Conservation (phyloP, 768 basidiomycete genomes). For the Termitomyces sp. region DNA sequence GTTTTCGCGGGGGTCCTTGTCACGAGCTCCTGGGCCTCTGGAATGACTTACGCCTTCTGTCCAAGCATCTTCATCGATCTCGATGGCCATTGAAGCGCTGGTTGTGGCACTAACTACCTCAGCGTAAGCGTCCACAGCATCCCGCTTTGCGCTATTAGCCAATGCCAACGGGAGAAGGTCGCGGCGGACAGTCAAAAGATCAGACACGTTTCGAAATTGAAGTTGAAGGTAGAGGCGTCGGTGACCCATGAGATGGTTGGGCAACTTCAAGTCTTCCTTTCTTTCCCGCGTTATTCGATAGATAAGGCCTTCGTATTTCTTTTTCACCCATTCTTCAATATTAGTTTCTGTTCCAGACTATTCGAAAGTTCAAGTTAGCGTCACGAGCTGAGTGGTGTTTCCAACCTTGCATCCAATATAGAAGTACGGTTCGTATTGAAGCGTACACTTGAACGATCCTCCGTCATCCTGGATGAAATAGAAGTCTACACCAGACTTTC, state of each 20-base stretch:
- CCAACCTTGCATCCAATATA: slow-evolving; percentile 86
- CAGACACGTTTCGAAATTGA: slow-evolving; percentile 89
- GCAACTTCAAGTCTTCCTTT: slow-evolving; percentile 93
- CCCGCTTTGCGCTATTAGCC: slow-evolving; percentile 86
- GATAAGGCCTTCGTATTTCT: slow-evolving; percentile 87
- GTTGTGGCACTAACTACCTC: slow-evolving; percentile 87
- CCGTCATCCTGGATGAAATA: slow-evolving; percentile 99
- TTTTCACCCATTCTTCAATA: slow-evolving; percentile 94
- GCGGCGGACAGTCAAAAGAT: slow-evolving; percentile 81
- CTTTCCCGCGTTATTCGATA: slow-evolving; percentile 71
- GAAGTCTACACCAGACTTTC: slow-evolving; percentile 88
- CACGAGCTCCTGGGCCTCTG: slow-evolving; percentile 31
- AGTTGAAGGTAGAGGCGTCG: slow-evolving; percentile 84
- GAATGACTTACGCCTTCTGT: slow-evolving; percentile 32
- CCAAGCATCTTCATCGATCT: slow-evolving; percentile 59
- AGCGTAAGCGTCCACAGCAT: slow-evolving; percentile 95
- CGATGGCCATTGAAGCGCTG: slow-evolving; percentile 59
- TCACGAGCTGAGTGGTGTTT: slow-evolving; percentile 1
- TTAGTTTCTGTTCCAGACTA: slow-evolving; percentile 82
- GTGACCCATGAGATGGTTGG: slow-evolving; percentile 97
- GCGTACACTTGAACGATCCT: slow-evolving; percentile 91
- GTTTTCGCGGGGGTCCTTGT: slow-evolving; percentile 83
- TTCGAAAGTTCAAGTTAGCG: not conserved
- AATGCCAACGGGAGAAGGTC: slow-evolving; percentile 88
- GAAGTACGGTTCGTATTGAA: slow-evolving; percentile 94